Evolutionary conservation across 192 early-diverging fungal genomes (phyloP), one percentile per base, ranked within the genome.

Genomic region (Umbelopsis sp.): DNA sequence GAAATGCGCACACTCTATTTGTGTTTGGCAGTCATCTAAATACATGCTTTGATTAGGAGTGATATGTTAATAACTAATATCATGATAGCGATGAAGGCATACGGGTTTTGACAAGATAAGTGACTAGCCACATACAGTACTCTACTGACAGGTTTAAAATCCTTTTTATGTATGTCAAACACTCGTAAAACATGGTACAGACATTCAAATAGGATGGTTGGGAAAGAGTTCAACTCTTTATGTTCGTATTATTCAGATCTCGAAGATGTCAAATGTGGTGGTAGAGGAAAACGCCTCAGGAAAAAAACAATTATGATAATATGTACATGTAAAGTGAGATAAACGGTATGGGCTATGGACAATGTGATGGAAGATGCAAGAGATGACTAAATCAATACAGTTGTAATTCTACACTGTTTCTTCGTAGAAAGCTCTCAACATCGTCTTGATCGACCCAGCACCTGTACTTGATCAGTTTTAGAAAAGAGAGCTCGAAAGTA

Each of bases 391-490:
- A 16, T 45, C 9, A 71, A 12, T 58, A 73, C 45, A 73, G 65
- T 7, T 65, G 52, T 21, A 73, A 46, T 21, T 67, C 65, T 16
- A 71, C 69, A 27, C 74, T 70, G 46, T 79, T 74, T 6, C 37
- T 49, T 20, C 71, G 30, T 12, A 79, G 35, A 61, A 79, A 79
- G 37, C 50, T n/a, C 13, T 68, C 37, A 16, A 79, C 53, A 35
- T 79, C 70, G 22, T 64, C 23, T 35, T 74, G 70, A 64, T 68
- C 67, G 0, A 79, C 73, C 69, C 70, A 75, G 23, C 66, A 69
- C 13, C 61, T 58, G 33, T 78, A 68, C 11, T 75, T 66, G 18
- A 79, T 75, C 13, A 72, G 13, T 68, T 72, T 79, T 4, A 79
- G 33, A 22, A 79, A 79, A 2, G 66, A 70, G 15, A 48, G 66